Evolutionary conservation across 2,329 filamentous ascomycete species (phyloP).

Genomic region (Diaporthe aspalathi): DNA sequence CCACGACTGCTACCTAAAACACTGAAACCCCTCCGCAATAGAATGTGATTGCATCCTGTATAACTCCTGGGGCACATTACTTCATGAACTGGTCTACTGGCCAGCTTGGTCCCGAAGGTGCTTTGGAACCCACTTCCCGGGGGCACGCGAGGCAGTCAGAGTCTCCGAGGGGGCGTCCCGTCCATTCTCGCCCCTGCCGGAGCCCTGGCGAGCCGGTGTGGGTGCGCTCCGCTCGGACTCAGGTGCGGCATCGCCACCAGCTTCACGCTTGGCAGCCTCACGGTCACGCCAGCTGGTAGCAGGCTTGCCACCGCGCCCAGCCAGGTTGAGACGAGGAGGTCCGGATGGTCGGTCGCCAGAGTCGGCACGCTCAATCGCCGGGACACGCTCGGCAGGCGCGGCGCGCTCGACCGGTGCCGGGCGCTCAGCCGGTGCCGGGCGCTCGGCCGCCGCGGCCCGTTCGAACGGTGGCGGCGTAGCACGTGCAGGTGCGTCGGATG

Average conservation of each 20-base stretch:
- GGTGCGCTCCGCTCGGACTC: conserved; percentile 41
- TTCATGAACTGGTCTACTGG: conserved; percentile 32
- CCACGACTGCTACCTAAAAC: conserved; percentile 33
- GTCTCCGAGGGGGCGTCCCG: conserved; percentile 58
- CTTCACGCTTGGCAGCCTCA: conserved; percentile 59
- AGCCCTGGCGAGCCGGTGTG: conserved; percentile 54
- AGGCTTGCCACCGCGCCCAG: conserved; percentile 55
- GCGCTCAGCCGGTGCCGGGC: background rate
- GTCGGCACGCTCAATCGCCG: conserved; percentile 52
- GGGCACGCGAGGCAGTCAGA: conserved; percentile 62
- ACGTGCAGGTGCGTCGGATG: conserved; percentile 45
- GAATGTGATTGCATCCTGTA: conserved; percentile 29
- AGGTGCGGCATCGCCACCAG: conserved; percentile 39
- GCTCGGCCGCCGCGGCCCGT: no score
- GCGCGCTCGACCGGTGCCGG: conserved; percentile 6
- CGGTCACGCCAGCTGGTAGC: conserved; percentile 68
- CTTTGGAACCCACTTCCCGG: conserved; percentile 71
- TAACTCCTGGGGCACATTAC: conserved; percentile 33
- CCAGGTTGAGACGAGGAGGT: conserved; percentile 67
- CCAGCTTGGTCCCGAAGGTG: conserved; percentile 43
- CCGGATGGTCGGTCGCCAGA: conserved; percentile 58
- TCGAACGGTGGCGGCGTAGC: conserved; percentile 45
- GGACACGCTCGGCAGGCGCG: conserved; percentile 8
- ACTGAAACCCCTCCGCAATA: conserved; percentile 32
- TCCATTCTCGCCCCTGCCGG: conserved; percentile 56